Conservation (phyloP, 2,329 filamentous ascomycete genomes). For the Mycocentrospora acerina region DNA sequence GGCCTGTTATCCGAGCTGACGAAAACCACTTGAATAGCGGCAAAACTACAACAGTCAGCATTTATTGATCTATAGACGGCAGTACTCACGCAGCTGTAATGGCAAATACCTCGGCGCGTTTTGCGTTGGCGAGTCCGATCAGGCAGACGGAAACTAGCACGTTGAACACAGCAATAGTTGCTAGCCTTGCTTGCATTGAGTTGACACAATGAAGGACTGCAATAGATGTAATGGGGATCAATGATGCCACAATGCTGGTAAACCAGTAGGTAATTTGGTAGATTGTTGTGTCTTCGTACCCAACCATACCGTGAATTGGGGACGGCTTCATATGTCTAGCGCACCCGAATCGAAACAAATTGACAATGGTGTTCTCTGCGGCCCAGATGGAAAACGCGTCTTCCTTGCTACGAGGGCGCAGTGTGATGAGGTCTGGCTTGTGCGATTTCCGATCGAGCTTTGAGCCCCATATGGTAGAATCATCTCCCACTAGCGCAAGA, state of each 20-base stretch:
- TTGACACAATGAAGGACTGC: constrained; percentile 13
- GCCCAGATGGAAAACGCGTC: constrained; percentile 22
- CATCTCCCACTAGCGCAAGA: constrained; percentile 7
- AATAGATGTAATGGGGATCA: constrained; percentile 25
- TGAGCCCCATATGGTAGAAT: constrained; percentile 14
- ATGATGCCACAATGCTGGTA: constrained; percentile 18
- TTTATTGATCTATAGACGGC: no score
- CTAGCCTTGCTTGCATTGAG: constrained; percentile 11
- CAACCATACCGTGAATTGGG: constrained; percentile 3
- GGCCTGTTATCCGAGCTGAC: no score
- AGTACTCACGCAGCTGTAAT: constrained; percentile 30
- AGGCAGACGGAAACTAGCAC: constrained; percentile 22
- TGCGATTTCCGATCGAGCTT: background rate
- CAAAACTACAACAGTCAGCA: no score
- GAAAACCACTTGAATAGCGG: no score
- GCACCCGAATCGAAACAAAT: constrained; percentile 10
- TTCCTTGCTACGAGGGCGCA: constrained; percentile 13
- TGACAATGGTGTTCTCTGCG: constrained; percentile 8
- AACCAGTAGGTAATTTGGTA: constrained; percentile 19
- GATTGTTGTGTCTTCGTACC: constrained; percentile 14
- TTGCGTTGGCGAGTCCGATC: constrained; percentile 21
- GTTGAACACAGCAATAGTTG: constrained; percentile 24
- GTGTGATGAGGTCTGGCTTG: constrained; percentile 12
- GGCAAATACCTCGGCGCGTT: constrained; percentile 25
- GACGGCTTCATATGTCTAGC: constrained; percentile 13